phyloP scores from a whole-genome alignment of 2,329 filamentous ascomycete species.

The Pseudopyricularia javanii region DNA sequence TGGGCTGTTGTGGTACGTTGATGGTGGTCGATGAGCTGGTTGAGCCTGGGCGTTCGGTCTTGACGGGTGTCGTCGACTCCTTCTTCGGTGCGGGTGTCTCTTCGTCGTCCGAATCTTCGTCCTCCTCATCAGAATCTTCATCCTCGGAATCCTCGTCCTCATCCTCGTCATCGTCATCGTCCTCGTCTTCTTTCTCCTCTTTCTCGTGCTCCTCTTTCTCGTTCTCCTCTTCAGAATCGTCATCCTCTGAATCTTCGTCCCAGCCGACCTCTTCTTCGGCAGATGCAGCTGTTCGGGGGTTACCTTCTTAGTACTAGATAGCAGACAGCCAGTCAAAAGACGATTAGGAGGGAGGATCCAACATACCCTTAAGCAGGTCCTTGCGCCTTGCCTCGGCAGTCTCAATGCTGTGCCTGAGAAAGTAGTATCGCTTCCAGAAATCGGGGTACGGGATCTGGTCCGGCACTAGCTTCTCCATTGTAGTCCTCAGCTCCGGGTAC shows the following conservation, averaged over 20 bases:
- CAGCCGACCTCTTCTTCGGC: conserved; percentile 60
- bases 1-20: conserved; percentile 31
- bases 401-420: conserved; percentile 83
- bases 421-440: conserved; percentile 96
- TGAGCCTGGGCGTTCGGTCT: conserved; percentile 28
- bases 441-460: conserved; percentile 76
- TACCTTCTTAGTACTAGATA: conserved; percentile 12
- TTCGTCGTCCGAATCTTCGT: conserved; percentile 6
- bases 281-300: conserved; percentile 41
- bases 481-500: conserved; percentile 70
- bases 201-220: no score
- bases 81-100: conserved; percentile 15
- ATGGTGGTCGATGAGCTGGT: conserved; percentile 48
- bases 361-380: conserved; percentile 80
- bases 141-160: not conserved
- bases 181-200: no score
- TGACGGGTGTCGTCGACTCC: conserved; percentile 11
- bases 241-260: conserved; percentile 41
- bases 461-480: conserved; percentile 95
- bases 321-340: conserved; percentile 1
- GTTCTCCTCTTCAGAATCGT: no score
- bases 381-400: conserved; percentile 79
- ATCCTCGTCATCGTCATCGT: conserved; percentile 8
- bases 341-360: not conserved
- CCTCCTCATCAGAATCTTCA: conserved; percentile 7